phyloP scores from a whole-genome alignment of 345 rosid genomes.

The Camelina sativa region DNA sequence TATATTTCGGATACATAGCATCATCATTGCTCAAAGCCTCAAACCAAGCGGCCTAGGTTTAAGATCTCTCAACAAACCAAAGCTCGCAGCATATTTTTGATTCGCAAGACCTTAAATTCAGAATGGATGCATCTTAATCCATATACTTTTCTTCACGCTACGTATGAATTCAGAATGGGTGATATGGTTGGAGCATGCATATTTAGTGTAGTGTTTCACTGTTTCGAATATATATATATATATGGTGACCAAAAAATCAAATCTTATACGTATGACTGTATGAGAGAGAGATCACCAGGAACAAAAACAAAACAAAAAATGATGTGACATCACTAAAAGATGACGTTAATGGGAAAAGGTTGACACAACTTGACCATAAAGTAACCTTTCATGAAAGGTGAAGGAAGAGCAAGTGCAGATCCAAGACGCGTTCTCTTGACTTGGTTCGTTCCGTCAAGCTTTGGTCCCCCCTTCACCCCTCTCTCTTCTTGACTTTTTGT shows the following conservation, averaged over 20 bases:
- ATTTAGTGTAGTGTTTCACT: background rate
- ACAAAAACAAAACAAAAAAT: background rate
- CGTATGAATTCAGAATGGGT: background rate
- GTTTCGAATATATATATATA: background rate
- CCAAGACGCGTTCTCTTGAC: conserved; percentile 33
- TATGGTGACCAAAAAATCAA: background rate
- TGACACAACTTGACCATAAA: background rate
- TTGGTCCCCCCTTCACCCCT: background rate
- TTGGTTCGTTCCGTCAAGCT: conserved; percentile 6
- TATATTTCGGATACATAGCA: background rate
- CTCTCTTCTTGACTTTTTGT: too few relatives aligned
- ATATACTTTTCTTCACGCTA: background rate
- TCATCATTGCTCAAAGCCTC: too few relatives aligned
- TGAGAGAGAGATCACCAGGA: background rate
- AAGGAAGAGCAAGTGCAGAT: background rate
- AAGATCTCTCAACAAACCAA: background rate
- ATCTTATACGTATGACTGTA: background rate
- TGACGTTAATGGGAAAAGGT: conserved; percentile 8
- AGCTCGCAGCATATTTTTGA: background rate
- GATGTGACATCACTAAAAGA: background rate
- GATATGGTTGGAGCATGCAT: background rate
- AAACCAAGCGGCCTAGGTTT: background rate
- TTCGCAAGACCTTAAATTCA: background rate
- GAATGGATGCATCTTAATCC: background rate
- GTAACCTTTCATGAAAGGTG: background rate